Base-by-base conservation (phyloP, 176 grass and related monocot genomes). In the Musa acuminata region DNA sequence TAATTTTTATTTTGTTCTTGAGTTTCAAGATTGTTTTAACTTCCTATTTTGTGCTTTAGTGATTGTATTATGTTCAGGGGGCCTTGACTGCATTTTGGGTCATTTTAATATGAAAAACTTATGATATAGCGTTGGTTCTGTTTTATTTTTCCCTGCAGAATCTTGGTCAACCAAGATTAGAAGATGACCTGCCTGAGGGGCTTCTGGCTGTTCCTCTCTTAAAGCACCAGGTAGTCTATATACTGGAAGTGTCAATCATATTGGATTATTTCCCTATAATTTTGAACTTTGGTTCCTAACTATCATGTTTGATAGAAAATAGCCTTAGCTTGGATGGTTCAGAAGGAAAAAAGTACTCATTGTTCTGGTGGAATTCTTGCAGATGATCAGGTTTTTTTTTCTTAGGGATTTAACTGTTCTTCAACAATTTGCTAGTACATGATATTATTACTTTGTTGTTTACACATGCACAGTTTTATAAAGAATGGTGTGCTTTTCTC, bases 321-420 rank as follows among this genome's bases (percentile, higher is more conserved):
- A 82, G 91, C 91, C 60, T 88, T 99, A 78, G 91, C 96, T 82
- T 99, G 96, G 96, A 99, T 99, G 96, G 86, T 94, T 74, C 87
- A 81, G 0, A 99, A 91, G 84, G 96, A 99, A 80, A 90, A 95
- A 80, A 99, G 96, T 74, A 82, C 79, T 23, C 91, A 86, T 84
- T 99, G 96, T 82, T 70, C 91, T 53, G 96, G 96, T 57, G 96
- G 96, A 82, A 99, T 99, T 78, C 96, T 99, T 66, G 96, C 96
- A 83, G 96, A 99, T 87, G 96, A 99, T 85, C 96, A 99, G 91
- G 96, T 99, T 83, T 71, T 72, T n/a, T 72, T 27, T 77, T 83
- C 35, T 43, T 84, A 54, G 35, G 9, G 8, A 83, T 70, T 70
- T 11, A 70, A 16, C 19, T 70, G n/a, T 8, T 26, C 21, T 55